phyloP scores from a whole-genome alignment of 2,329 filamentous ascomycete genomes.

The Colletotrichum somersetense region DNA sequence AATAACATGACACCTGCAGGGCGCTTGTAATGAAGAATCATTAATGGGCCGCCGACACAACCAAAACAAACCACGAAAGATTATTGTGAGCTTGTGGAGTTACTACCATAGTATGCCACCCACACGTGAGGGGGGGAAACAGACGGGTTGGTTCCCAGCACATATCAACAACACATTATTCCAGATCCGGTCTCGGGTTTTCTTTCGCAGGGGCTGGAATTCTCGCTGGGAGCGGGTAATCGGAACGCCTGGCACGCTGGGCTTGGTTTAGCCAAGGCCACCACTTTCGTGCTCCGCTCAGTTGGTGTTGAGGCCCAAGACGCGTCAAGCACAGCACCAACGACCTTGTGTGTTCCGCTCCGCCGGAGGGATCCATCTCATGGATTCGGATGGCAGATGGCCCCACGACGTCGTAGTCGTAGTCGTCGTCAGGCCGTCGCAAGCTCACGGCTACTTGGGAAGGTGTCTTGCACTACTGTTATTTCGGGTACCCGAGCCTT shows the following conservation, averaged over 20 bases:
- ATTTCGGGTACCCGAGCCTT: neutral
- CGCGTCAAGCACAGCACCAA: neutral
- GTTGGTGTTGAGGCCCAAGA: neutral
- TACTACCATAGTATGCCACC: too few relatives aligned
- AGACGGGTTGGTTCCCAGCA: neutral
- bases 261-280: slow-evolving; percentile 32
- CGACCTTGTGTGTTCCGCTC: neutral
- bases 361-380: neutral
- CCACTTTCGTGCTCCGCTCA: slow-evolving; percentile 15
- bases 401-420: neutral
- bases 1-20: slow-evolving; percentile 1
- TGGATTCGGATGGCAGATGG: neutral
- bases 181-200: slow-evolving; percentile 25
- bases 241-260: slow-evolving; percentile 34
- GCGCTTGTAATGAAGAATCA: neutral
- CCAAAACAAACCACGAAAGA: neutral
- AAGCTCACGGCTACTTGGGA: neutral
- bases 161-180: slow-evolving; percentile 4
- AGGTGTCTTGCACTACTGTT: neutral
- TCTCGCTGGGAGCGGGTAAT: slow-evolving; percentile 33
- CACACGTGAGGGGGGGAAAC: neutral
- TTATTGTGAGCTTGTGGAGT: neutral
- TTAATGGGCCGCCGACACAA: neutral
- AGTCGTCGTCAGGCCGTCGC: slow-evolving; percentile 7
- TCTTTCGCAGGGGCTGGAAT: slow-evolving; percentile 3